Percentiles rank a stretch among this genome's conserved stretches.
phyloP scores from a whole-genome alignment of 768 basidiomycete genomes.

The Boletus rubropictus region DNA sequence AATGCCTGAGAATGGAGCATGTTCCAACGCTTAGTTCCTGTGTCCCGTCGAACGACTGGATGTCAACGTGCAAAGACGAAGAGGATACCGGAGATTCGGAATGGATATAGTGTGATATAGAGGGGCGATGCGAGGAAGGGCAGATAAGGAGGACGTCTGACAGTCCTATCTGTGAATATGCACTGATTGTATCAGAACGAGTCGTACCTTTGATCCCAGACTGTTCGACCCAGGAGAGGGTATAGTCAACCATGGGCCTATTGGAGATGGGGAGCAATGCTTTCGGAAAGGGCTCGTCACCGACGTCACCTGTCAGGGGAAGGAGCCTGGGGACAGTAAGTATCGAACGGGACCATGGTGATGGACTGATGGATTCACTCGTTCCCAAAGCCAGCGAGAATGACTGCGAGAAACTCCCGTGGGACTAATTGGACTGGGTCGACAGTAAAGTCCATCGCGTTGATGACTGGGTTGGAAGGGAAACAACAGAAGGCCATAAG shows the following conservation, averaged over 20 bases:
- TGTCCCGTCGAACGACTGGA: constrained; percentile 77
- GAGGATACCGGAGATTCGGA: constrained; percentile 61
- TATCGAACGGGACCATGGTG: not conserved
- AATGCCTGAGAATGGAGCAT: constrained; percentile 69
- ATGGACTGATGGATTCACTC: constrained; percentile 46
- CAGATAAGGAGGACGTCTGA: constrained; percentile 85
- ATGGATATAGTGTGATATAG: constrained; percentile 79
- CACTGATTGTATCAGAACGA: not conserved
- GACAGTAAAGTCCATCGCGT: constrained; percentile 60
- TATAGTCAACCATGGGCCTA: constrained; percentile 79
- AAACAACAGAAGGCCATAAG: not conserved
- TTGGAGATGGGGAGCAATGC: constrained; percentile 85
- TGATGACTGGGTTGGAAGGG: not conserved
- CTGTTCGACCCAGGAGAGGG: constrained; percentile 80
- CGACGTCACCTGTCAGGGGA: constrained; percentile 71
- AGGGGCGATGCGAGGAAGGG: constrained; percentile 65
- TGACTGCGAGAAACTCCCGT: constrained; percentile 81
- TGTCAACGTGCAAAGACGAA: constrained; percentile 64
- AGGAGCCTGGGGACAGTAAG: constrained; percentile 46
- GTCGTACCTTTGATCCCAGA: constrained; percentile 74
- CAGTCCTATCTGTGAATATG: constrained; percentile 7
- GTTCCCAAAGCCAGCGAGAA: constrained; percentile 90
- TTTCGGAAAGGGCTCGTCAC: constrained; percentile 80
- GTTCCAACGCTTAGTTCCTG: constrained; percentile 63
- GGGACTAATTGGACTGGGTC: constrained; percentile 47